These are phyloP conservation scores for Solanum chacoense DNA, from an alignment of 305 asterid species.

Conservation along the genomic window DNA sequence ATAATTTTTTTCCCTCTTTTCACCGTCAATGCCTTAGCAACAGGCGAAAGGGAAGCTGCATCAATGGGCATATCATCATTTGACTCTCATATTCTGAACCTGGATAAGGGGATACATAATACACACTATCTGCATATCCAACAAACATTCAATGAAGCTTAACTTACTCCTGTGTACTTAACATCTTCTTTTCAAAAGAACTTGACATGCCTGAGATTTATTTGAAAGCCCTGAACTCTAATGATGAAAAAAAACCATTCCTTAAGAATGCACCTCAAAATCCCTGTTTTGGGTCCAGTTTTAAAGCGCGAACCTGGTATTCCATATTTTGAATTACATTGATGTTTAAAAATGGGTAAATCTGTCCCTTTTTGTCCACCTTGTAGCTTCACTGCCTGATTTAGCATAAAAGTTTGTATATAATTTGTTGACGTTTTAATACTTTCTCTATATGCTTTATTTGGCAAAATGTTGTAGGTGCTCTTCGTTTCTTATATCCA, in stretches of 20 bases:
- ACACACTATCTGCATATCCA: not conserved
- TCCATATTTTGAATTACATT: not conserved
- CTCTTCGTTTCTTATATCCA: not conserved
- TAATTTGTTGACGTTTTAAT: not conserved
- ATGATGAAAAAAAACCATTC: not conserved
- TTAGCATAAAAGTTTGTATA: not conserved
- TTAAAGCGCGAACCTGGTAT: not conserved
- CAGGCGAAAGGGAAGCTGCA: not conserved
- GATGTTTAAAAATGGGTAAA: not conserved
- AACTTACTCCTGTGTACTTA: not conserved
- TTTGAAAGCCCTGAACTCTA: not conserved
- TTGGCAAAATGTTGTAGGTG: not conserved
- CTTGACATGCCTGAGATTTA: not conserved
- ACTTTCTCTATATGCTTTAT: not conserved
- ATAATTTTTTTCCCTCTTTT: not conserved
- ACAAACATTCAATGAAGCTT: not conserved
- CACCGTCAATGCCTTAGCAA: not conserved
- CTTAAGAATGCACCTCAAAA: not conserved
- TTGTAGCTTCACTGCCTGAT: not conserved
- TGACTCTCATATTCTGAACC: not conserved
- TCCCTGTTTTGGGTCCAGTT: not conserved
- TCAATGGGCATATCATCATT: not conserved
- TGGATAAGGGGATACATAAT: not conserved
- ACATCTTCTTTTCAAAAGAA: not conserved
- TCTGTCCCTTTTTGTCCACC: not conserved